Evolutionary conservation across 345 rosid species (phyloP), one percentile per base, ranked within the genome.

Genomic region (Mangifera indica): DNA sequence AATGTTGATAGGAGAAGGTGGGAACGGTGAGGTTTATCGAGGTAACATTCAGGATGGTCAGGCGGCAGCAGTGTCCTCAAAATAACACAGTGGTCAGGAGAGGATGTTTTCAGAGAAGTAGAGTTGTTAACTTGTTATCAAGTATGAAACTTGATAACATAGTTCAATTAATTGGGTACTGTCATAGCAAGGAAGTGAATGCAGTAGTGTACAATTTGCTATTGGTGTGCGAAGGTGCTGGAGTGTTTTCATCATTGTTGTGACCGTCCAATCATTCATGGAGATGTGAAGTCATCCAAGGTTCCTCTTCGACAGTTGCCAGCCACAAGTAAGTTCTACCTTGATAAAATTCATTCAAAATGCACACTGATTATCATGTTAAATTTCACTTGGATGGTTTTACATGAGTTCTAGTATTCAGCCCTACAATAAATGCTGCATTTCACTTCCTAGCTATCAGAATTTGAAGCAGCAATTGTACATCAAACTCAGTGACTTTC

Each of bases 211-310:
- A 52, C 54, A 74, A 79, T 44, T 78, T 84, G 21, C 87, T 26
- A 70, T 73, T 63, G 83, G 87, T n/a, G 67, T 49, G 85, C 82
- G 10, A 78, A 79, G 76, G 87, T 82, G 7, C 67, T 84, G 64
- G 82, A 80, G 5, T 73, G 79, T 55, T 82, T 84, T 71, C 82
- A 79, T 69, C 79, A 76, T 62, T 63, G 60, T 54, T 81, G 82
- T 45, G 61, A 77, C 32, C 83, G 81, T 67, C 85, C 85, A 10
- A 63, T 84, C 66, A 69, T 79, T 73, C 87, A 82, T 18, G 17
- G 82, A 62, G 78, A 81, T 25, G 78, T 78, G 55, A 83, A 78
- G 60, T 77, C 84, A 51, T 81, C 87, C 44, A 81, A 83, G 66
- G 66, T 83, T 84, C 57, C 81, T 81, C 66, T 71, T 76, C 18